Evolutionary conservation across 1,284 basidiomycete species (phyloP).

Genomic region (Agroathelia rolfsii): DNA sequence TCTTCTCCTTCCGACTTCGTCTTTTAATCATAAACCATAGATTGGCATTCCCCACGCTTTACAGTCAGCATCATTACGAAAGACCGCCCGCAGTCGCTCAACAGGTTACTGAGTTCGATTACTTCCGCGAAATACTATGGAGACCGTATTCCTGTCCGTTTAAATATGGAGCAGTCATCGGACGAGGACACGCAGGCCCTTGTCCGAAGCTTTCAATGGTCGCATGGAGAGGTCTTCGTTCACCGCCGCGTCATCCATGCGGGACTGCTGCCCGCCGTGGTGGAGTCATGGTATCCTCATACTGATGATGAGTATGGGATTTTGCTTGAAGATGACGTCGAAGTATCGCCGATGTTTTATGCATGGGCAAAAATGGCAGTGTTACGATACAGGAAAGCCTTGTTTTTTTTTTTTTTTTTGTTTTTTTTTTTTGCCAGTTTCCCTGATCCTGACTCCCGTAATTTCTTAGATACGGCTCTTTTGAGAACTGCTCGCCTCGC

Average conservation of each 20-base stretch:
- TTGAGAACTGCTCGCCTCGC: slow-evolving; percentile 26
- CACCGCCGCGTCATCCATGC: slow-evolving; percentile 67
- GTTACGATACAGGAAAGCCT: slow-evolving; percentile 56
- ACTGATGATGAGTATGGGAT: slow-evolving; percentile 67
- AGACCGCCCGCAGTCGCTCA: slow-evolving; percentile 61
- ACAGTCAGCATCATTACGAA: slow-evolving; percentile 71
- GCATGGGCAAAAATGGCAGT: slow-evolving; percentile 74
- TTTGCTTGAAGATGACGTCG: slow-evolving; percentile 76
- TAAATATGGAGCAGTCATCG: slow-evolving; percentile 70
- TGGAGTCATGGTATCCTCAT: slow-evolving; percentile 79
- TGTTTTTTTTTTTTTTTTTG: slow-evolving; percentile 1
- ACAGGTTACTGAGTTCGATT: slow-evolving; percentile 56
- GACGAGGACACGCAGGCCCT: slow-evolving; percentile 49
- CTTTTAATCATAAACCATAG: too few relatives aligned
- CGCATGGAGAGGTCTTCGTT: slow-evolving; percentile 43
- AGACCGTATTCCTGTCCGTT: slow-evolving; percentile 47
- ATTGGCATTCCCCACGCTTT: slow-evolving; percentile 61
- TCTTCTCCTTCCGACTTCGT: slow-evolving; percentile 6
- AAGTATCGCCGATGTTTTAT: slow-evolving; percentile 74
- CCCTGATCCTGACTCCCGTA: too few relatives aligned
- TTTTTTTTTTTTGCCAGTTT: background rate
- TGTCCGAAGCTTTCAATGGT: slow-evolving; percentile 46
- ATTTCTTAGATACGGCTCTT: slow-evolving; percentile 46
- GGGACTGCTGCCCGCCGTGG: slow-evolving; percentile 69
- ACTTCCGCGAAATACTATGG: slow-evolving; percentile 55